phyloP scores from a whole-genome alignment of 129 eudicot genomes.

The Kitagawia praeruptora region DNA sequence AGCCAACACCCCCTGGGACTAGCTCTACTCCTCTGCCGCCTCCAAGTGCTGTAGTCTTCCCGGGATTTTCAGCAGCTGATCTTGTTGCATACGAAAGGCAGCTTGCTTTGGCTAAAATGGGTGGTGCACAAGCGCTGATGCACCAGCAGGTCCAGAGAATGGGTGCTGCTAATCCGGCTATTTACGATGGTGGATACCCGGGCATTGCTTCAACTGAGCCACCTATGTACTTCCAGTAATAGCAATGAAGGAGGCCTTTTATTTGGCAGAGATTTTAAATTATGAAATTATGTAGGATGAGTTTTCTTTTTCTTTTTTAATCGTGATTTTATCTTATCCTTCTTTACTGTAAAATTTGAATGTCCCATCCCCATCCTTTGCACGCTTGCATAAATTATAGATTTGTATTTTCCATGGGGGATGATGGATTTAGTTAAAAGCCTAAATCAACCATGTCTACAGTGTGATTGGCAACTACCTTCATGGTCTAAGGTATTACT shows the following conservation, averaged over 20 bases:
- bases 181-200: constrained; percentile 64
- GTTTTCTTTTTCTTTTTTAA: neutral
- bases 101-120: constrained; percentile 46
- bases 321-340: neutral
- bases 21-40: constrained; percentile 50
- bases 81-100: constrained; percentile 46
- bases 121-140: constrained; percentile 38
- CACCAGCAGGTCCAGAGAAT: constrained; percentile 43
- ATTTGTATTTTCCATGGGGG: neutral
- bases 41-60: constrained; percentile 25
- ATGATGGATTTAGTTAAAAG: neutral
- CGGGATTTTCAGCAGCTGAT: constrained; percentile 36
- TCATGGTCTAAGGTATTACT: too few relatives aligned
- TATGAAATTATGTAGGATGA: neutral
- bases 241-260: neutral
- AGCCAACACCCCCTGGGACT: constrained; percentile 45
- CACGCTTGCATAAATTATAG: neutral
- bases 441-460: neutral
- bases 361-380: neutral
- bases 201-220: constrained; percentile 54
- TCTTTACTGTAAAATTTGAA: neutral
- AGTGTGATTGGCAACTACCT: neutral
- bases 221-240: constrained; percentile 61
- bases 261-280: neutral
- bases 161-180: constrained; percentile 44